A percentile compares a stretch with the other conserved stretches of the same genome.
Evolutionary conservation across 306 rosid genomes (phyloP).

Genomic region (Urtica urens): DNA sequence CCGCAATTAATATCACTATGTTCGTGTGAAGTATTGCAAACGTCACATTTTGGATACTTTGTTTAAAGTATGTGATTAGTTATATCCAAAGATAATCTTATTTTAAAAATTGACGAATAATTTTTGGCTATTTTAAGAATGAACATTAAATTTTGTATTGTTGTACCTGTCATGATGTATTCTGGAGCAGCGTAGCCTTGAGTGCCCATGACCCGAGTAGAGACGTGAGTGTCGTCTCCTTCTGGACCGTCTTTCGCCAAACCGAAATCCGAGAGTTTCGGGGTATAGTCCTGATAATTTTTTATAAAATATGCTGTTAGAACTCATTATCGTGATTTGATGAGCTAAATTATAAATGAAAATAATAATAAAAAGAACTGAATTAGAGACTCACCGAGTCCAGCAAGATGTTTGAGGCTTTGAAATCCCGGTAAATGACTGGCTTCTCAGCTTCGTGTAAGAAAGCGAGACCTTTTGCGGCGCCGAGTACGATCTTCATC

Average conservation of each 20-base stretch:
- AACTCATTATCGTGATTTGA: neutral
- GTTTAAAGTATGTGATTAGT: too few species aligned
- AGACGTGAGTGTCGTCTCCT: constrained; percentile 94
- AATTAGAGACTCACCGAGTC: constrained; percentile 50
- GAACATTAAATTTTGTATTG: too few species aligned
- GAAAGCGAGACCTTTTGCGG: constrained; percentile 83
- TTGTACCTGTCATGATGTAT: constrained; percentile 79
- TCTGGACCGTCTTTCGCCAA: constrained; percentile 96
- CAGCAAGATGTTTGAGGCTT: constrained; percentile 80
- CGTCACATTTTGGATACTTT: too few species aligned
- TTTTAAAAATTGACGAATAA: too few species aligned
- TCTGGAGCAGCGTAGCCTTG: constrained; percentile 97
- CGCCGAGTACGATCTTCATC: constrained; percentile 93
- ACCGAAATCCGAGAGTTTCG: constrained; percentile 95
- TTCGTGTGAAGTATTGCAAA: too few species aligned
- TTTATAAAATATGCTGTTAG: neutral
- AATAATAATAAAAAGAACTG: neutral
- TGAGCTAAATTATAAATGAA: neutral
- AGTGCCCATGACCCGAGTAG: constrained; percentile 92
- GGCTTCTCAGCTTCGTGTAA: constrained; percentile 83
- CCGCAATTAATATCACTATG: too few species aligned
- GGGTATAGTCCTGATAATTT: constrained; percentile 45
- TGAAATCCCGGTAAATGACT: constrained; percentile 84
- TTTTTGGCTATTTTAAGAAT: neutral
- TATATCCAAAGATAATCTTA: too few species aligned